Evolutionary conservation across 1,284 basidiomycete genomes (phyloP).

Genomic region (Tremellales sp.): DNA sequence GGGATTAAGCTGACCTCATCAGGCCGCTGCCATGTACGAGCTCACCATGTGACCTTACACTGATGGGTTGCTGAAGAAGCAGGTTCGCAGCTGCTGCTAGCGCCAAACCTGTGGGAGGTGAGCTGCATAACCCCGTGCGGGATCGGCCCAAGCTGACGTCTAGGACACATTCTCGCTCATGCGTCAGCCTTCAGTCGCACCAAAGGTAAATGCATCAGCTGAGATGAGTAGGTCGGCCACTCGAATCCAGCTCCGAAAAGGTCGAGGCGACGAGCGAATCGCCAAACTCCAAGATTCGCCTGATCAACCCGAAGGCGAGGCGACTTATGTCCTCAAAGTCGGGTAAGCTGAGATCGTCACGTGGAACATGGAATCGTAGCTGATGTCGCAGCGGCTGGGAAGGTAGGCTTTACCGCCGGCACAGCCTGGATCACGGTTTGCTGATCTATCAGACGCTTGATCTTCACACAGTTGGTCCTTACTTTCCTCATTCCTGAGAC

Average conservation of each 20-base stretch:
- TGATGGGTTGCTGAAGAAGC: too few relatives aligned
- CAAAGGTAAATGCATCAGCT: too few relatives aligned
- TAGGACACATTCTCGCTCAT: conserved; percentile 48
- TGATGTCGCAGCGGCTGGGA: conserved; percentile 28
- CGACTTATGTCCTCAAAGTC: conserved; percentile 70
- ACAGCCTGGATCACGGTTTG: too few relatives aligned
- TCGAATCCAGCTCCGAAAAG: conserved; percentile 53
- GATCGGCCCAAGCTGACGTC: neutral
- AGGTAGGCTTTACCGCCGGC: too few relatives aligned
- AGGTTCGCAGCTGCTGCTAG: conserved; percentile 80
- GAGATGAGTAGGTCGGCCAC: conserved; percentile 30
- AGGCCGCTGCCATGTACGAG: conserved; percentile 68
- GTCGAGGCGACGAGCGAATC: conserved; percentile 87
- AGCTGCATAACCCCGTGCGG: conserved; percentile 1
- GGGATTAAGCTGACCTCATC: conserved; percentile 5
- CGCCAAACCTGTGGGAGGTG: conserved; percentile 79
- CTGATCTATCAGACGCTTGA: too few relatives aligned
- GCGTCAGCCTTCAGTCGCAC: conserved; percentile 30
- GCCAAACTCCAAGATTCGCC: conserved; percentile 93
- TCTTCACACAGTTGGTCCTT: too few relatives aligned
- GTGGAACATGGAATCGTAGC: neutral
- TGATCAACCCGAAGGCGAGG: conserved; percentile 85
- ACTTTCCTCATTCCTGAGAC: too few relatives aligned
- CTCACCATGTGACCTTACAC: neutral
- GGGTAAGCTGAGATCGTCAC: conserved; percentile 24